Conservation (phyloP, 177 flowering plant genomes). For the Vitis hybrid region DNA sequence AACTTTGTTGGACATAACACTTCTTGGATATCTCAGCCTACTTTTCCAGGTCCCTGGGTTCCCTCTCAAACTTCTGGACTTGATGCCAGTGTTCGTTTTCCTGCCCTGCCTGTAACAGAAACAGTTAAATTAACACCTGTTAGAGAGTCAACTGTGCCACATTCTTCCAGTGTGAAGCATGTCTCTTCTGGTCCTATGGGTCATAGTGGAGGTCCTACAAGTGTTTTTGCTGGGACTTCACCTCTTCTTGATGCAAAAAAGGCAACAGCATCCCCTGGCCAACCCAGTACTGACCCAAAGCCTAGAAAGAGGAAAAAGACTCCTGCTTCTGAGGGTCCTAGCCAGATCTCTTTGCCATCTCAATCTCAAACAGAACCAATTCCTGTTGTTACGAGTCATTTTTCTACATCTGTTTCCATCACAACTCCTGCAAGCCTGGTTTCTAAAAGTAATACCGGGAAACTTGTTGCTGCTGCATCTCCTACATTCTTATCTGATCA, state of each 20-base stretch:
- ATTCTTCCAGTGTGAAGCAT: slow-evolving; percentile 39
- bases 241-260: slow-evolving; percentile 36
- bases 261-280: slow-evolving; percentile 28
- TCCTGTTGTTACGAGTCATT: slow-evolving; percentile 19
- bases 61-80: slow-evolving; percentile 52
- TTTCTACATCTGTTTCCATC: slow-evolving; percentile 31
- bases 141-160: slow-evolving; percentile 45
- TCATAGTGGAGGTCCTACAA: slow-evolving; percentile 29
- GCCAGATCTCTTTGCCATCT: slow-evolving; percentile 25
- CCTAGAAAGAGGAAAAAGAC: slow-evolving; percentile 71
- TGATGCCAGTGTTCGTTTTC: slow-evolving; percentile 38
- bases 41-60: slow-evolving; percentile 64
- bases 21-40: slow-evolving; percentile 67
- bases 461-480: slow-evolving; percentile 22
- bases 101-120: slow-evolving; percentile 56
- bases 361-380: slow-evolving; percentile 34
- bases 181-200: slow-evolving; percentile 31
- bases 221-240: slow-evolving; percentile 37
- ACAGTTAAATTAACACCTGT: slow-evolving; percentile 55
- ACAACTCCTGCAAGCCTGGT: slow-evolving; percentile 24
- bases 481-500: slow-evolving; percentile 27
- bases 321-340: slow-evolving; percentile 38
- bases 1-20: slow-evolving; percentile 49
- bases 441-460: slow-evolving; percentile 17
- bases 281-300: slow-evolving; percentile 46